A percentile compares a stretch with the other conserved stretches of the same genome.
These are phyloP conservation scores for Cryphonectria radicalis DNA, from an alignment of 2,329 filamentous ascomycete genomes.

Conservation along the genomic window DNA sequence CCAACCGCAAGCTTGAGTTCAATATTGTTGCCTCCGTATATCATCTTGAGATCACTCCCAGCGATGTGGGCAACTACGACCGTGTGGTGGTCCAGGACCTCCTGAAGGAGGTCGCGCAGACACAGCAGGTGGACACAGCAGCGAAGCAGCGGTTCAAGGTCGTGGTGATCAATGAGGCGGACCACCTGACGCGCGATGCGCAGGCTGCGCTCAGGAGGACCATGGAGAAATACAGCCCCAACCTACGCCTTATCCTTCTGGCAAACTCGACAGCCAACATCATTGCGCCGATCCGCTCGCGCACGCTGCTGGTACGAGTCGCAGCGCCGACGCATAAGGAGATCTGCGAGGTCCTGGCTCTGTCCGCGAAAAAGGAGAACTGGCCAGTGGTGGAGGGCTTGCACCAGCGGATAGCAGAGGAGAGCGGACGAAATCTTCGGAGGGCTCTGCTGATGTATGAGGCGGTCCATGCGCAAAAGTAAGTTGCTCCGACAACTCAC, in stretches of 20 bases:
- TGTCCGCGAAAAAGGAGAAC: conserved; percentile 75
- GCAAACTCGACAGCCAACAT: conserved; percentile 98
- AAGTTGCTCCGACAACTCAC: conserved; percentile 42
- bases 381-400: conserved; percentile 78
- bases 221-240: conserved; percentile 99
- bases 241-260: conserved; percentile 85
- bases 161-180: conserved; percentile 98
- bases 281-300: conserved; percentile 94
- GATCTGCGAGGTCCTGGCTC: conserved; percentile 77
- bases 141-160: conserved; percentile 97
- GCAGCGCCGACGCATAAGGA: conserved; percentile 85
- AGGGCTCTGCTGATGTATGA: conserved; percentile 95
- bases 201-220: conserved; percentile 93
- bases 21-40: conserved; percentile 98
- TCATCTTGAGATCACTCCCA: conserved; percentile 97
- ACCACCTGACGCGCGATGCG: conserved; percentile 90
- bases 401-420: conserved; percentile 83
- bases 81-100: conserved; percentile 94
- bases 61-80: conserved; percentile 95
- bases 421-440: conserved; percentile 89
- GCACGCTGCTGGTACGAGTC: conserved; percentile 89
- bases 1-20: conserved; percentile 98
- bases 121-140: conserved; percentile 93
- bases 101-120: conserved; percentile 96
- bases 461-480: conserved; percentile 97